Base-by-base conservation (phyloP, 257 asterid genomes). In the Avicennia marina region DNA sequence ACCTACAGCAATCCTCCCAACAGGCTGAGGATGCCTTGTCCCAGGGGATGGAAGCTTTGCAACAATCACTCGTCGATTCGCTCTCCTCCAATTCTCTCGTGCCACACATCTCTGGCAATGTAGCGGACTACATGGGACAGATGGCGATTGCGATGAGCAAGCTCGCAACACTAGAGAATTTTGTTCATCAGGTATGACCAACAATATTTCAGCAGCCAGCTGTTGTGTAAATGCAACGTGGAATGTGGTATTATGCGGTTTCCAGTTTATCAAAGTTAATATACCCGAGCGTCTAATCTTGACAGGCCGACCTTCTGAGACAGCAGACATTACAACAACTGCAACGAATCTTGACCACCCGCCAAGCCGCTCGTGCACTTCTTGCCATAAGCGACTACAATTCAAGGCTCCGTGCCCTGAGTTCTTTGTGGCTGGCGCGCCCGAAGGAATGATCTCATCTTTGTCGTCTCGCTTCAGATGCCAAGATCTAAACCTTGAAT, bases 61-160 rank as follows among this genome's bases (percentile, higher is more conserved):
- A 36, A 36, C 41, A 36, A 36, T 36, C 41, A 3, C 41, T 36
- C 13, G 41, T 36, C 13, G 41, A 36, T 36, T 36, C 41, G 10
- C 41, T 36, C 12, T 36, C 41, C 12, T 36, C 41, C 41, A 36
- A 36, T 36, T 5, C 41, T 36, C 41, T 36, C 3, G 13, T 36
- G 12, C 41, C 41, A 4, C 41, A 36, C 41, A 36, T 4, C 10
- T 5, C 41, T 4, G 13, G 41, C 13, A 36, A 36, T 36, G 41
- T 36, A 7, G 41, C 41, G 3, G 41, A 5, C 41, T 36, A 36
- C 41, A 36, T 80, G 86, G 78, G 82, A 34, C 87, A 81, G 67
- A 81, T 81, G 87, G 87, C 84, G 4, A 73, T 77, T 74, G 84
- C 87, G 12, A 72, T 81, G 71, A 83, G 87, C 1, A 80, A 80